Evolutionary conservation across 2,329 filamentous ascomycete species (phyloP).

Genomic region (Fusarium staphyleae): DNA sequence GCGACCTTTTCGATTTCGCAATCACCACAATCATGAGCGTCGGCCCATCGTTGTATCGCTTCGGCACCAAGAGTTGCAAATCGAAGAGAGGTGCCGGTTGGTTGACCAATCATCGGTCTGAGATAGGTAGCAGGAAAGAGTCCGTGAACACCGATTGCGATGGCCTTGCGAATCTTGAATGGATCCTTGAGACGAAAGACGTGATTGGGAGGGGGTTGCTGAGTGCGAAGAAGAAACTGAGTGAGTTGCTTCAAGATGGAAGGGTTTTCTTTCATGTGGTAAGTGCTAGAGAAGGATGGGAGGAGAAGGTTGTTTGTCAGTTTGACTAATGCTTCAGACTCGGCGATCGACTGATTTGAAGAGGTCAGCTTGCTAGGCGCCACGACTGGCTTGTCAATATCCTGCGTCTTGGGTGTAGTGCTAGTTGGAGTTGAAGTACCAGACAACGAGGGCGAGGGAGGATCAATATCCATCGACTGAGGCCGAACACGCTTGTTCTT

Average conservation of each 20-base stretch:
- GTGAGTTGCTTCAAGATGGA: constrained; percentile 74
- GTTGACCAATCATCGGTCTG: constrained; percentile 90
- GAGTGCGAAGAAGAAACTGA: constrained; percentile 62
- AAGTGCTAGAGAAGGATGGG: constrained; percentile 74
- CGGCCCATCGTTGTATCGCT: constrained; percentile 83
- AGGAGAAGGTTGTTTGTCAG: constrained; percentile 68
- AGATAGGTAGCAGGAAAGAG: constrained; percentile 89
- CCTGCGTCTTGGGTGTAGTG: constrained; percentile 23
- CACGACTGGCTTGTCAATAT: constrained; percentile 16
- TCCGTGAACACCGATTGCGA: constrained; percentile 94
- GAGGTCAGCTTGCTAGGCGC: constrained; percentile 22
- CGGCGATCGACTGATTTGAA: constrained; percentile 43
- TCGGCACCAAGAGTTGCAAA: constrained; percentile 89
- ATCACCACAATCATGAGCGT: constrained; percentile 73
- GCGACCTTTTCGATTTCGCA: constrained; percentile 92
- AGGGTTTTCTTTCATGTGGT: constrained; percentile 69
- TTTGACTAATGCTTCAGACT: constrained; percentile 56
- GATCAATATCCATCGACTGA: constrained; percentile 57
- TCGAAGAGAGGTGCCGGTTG: constrained; percentile 91
- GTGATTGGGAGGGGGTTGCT: constrained; percentile 68
- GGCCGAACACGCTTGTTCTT: constrained; percentile 57
- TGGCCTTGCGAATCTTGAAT: constrained; percentile 79
- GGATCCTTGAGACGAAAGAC: constrained; percentile 74
- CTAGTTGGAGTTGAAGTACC: constrained; percentile 35
- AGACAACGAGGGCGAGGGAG: constrained; percentile 43